Evolutionary conservation across 1,284 basidiomycete genomes (phyloP).

Genomic region (Naganishia cerealis): DNA sequence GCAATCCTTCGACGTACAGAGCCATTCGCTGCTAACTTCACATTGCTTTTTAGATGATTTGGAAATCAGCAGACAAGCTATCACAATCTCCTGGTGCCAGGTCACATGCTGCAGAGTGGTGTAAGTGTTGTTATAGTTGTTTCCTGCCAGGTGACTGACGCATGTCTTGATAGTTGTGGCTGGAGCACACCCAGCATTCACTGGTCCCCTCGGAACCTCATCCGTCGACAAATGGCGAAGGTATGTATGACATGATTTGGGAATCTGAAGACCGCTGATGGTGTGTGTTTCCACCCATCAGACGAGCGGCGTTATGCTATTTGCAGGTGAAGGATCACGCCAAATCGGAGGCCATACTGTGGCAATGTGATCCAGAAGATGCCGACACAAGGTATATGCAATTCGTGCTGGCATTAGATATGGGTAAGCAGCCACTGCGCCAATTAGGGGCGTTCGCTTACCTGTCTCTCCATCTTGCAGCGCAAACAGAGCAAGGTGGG

Average conservation of each 20-base stretch:
- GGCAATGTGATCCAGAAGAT: conserved; percentile 15
- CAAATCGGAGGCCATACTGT: conserved; percentile 13
- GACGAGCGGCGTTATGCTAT: conserved; percentile 19
- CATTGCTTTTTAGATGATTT: conserved; percentile 6
- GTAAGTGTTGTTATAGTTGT: background rate
- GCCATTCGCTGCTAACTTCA: background rate
- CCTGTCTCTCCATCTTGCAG: background rate
- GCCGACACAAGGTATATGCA: conserved; percentile 25
- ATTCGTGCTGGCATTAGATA: background rate
- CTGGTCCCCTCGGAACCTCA: background rate
- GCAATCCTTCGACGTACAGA: background rate
- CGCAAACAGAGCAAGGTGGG: conserved; percentile 5
- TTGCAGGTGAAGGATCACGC: conserved; percentile 16
- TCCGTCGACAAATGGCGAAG: conserved; percentile 18
- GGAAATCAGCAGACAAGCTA: conserved; percentile 20
- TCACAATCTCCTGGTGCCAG: background rate
- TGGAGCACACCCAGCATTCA: conserved; percentile 7
- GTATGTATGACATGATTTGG: background rate
- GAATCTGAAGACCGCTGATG: background rate
- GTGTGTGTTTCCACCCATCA: background rate
- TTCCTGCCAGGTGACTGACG: background rate
- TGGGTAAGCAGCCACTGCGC: background rate
- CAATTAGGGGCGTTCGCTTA: background rate
- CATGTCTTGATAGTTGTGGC: conserved; percentile 3
- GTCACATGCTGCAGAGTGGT: conserved; percentile 21